Percentiles rank a stretch among this genome's conserved stretches.
These are phyloP conservation scores for Clitoria ternatea DNA, from an alignment of 306 rosid genomes.

Conservation along the genomic window DNA sequence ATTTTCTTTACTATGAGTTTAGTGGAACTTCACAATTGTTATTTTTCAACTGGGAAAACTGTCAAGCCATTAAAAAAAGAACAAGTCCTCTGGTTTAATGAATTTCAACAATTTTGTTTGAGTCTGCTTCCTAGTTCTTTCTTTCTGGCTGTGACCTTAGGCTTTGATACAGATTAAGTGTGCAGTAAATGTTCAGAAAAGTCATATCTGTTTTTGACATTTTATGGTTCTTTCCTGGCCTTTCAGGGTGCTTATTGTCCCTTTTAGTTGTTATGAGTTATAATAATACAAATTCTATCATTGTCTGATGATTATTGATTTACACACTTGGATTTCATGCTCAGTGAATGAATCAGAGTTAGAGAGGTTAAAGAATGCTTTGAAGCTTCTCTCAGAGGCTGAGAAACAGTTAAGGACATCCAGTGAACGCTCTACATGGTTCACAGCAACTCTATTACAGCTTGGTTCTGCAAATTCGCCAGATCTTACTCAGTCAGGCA, in stretches of 20 bases:
- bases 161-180: slow-evolving; percentile 1
- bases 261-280: neutral
- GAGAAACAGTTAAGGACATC: slow-evolving; percentile 93
- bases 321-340: slow-evolving; percentile 37
- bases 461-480: slow-evolving; percentile 88
- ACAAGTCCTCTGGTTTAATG: neutral
- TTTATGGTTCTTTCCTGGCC: neutral
- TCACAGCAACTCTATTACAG: slow-evolving; percentile 90
- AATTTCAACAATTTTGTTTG: neutral
- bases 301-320: slow-evolving; percentile 11
- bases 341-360: slow-evolving; percentile 81
- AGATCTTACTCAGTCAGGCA: slow-evolving; percentile 69
- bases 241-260: neutral
- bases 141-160: slow-evolving; percentile 14
- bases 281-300: neutral
- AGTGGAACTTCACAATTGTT: slow-evolving; percentile 3
- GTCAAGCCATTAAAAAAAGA: neutral
- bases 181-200: neutral
- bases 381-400: slow-evolving; percentile 95
- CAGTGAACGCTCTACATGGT: slow-evolving; percentile 96
- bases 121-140: slow-evolving; percentile 13
- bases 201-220: slow-evolving; percentile 11
- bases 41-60: neutral
- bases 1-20: slow-evolving; percentile 5
- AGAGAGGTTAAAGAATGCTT: slow-evolving; percentile 88